Evolutionary conservation across 116 monocot species (phyloP), one percentile per base, ranked within the genome.

Genomic region (Thalassia testudinum): DNA sequence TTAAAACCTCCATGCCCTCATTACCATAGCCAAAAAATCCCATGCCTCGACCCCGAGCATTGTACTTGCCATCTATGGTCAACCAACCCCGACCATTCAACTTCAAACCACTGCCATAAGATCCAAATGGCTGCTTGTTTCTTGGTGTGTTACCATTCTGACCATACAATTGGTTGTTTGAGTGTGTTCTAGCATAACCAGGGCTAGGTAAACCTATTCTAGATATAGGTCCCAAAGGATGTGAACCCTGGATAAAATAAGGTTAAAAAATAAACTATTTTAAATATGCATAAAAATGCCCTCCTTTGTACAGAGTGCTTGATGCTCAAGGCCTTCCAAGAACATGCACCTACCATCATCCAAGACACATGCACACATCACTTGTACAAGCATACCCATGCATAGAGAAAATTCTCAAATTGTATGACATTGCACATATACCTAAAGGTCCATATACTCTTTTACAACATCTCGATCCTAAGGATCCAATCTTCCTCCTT

Each of bases 1-100:
- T 66, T 50, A 82, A 63, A 20, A 79, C 79, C 59, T 88, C 82
- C 22, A 69, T 52, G 24, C 64, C 79, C 47, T 76, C 82, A 66
- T 73, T 76, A 40, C 65, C 65, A 53, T 62, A 82, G 57, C 66
- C 62, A 59, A 66, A 82, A 44, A 66, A 76, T n/a, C 79, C 83
- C 59, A 66, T 76, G 22, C 72, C 65, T 42, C 79, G 66, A 8
- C 70, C 76, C 49, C 82, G 67, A 14, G 76, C 53, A 22, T 62
- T 79, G 55, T 68, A 71, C 26, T 70, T 77, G 52, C 45, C 63
- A 61, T 80, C 80, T 1, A 43, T n/a, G 24, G 52, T 17, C 1
- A 66, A 26, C 64, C 64, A 64, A 0, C 80, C 74, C 6, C 62
- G 67, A 3, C 73, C 68, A 64, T 59, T 75, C 12, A 61, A 24